Percentiles rank a stretch among this genome's conserved stretches.
Evolutionary conservation across 2,329 filamentous ascomycete genomes (phyloP).

Genomic region (Beauveria sp.): DNA sequence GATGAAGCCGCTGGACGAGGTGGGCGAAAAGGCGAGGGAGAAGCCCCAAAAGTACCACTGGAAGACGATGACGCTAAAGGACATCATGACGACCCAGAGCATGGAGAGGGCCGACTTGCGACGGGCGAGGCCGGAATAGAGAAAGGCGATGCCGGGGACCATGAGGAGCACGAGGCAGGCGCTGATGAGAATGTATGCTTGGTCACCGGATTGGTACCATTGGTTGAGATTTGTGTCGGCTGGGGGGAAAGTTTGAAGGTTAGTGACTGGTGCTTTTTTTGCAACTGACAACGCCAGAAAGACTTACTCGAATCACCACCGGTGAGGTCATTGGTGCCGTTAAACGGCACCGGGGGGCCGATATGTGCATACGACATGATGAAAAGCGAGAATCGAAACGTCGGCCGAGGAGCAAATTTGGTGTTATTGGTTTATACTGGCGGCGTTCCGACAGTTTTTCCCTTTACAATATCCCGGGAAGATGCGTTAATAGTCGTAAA

Average conservation of each 20-base stretch:
- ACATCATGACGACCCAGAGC: slow-evolving; percentile 96
- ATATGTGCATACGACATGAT: slow-evolving; percentile 54
- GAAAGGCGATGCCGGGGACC: slow-evolving; percentile 92
- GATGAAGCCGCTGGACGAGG: slow-evolving; percentile 81
- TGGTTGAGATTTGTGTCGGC: slow-evolving; percentile 69
- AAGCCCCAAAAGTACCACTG: slow-evolving; percentile 99
- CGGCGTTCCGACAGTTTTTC: not conserved
- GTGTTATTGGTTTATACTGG: not conserved
- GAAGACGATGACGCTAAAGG: slow-evolving; percentile 83
- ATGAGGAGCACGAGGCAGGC: slow-evolving; percentile 94
- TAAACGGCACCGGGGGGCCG: slow-evolving; percentile 52
- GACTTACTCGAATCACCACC: slow-evolving; percentile 73
- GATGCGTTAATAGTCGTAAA: not conserved
- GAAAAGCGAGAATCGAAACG: not conserved
- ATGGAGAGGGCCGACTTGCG: slow-evolving; percentile 95
- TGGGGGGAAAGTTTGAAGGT: not conserved
- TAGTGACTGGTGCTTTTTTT: not conserved
- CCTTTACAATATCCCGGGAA: not conserved
- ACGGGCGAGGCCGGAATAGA: slow-evolving; percentile 95
- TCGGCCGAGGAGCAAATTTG: not conserved
- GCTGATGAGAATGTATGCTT: slow-evolving; percentile 85
- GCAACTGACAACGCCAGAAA: not conserved
- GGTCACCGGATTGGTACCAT: slow-evolving; percentile 88
- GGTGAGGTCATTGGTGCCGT: slow-evolving; percentile 54
- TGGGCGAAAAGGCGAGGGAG: slow-evolving; percentile 81